A percentile compares a stretch with the other conserved stretches of the same genome.
Evolutionary conservation across 1,284 basidiomycete species (phyloP).

Genomic region (Takashimella koratensis): DNA sequence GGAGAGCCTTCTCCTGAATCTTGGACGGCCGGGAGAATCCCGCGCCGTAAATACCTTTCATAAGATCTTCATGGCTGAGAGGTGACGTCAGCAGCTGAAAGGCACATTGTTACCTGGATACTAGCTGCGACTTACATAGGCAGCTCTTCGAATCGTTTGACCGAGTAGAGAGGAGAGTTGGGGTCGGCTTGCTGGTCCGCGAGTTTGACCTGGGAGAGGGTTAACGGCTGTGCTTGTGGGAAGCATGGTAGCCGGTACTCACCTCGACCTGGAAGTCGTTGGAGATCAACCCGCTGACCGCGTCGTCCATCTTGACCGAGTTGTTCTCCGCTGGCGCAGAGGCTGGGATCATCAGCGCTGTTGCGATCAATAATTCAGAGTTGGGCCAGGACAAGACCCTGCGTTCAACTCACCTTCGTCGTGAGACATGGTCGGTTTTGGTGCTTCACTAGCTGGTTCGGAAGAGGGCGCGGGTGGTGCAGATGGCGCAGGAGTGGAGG

Average conservation of each 20-base stretch:
- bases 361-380: no score
- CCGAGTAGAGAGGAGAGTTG: conserved; percentile 90
- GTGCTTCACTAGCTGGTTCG: no score
- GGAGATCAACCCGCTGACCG: conserved; percentile 30
- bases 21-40: conserved; percentile 98
- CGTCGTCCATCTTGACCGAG: conserved; percentile 1
- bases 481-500: no score
- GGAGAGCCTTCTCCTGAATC: conserved; percentile 96
- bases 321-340: neutral
- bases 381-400: no score
- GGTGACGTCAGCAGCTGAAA: no score
- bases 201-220: conserved; percentile 71
- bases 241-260: conserved; percentile 1
- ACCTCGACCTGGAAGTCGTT: conserved; percentile 46
- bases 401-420: no score
- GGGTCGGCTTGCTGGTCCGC: conserved; percentile 96
- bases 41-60: conserved; percentile 95
- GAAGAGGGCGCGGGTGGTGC: no score
- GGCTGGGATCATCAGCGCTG: neutral
- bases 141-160: conserved; percentile 90
- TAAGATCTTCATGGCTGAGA: conserved; percentile 73
- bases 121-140: conserved; percentile 63
- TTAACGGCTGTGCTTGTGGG: neutral
- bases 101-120: no score
- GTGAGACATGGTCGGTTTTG: no score